Evolutionary conservation across 768 basidiomycete genomes (phyloP), one percentile per base, ranked within the genome.

Genomic region (Suillus weaverae): DNA sequence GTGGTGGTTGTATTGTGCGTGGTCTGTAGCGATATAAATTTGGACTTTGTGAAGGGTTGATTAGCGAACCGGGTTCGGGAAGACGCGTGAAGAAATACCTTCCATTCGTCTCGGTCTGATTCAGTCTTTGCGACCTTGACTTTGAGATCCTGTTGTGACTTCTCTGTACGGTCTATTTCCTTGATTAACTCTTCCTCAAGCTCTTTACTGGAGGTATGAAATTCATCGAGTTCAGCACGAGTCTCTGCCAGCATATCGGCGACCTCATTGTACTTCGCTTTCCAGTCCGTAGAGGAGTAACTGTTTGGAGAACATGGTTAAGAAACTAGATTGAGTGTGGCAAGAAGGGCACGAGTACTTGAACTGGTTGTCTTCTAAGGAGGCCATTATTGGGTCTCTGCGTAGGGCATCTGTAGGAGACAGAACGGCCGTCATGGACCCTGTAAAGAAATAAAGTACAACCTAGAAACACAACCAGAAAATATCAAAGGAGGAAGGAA

Each of bases 111-210:
- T 67, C 89, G 84, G 73, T 95, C 94, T 44, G 77, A 76, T 72
- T 93, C 91, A 56, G 90, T 84, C 70, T 83, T 86, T 38, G 84
- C 81, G 35, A 85, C 87, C 77, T 89, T 93, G 70, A 86, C 82
- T 79, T 83, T 88, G 39, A 93, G 84, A 30, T 94, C 93, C 73
- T 89, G 86, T 73, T 94, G 91, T 1, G 90, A 83, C 76, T 88
- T 91, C 80, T 96, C 93, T 46, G 94, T 92, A 62, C 90, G 83
- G 73, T 92, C 92, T 64, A 99, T 80, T 75, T 99, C 97, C 67
- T 85, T 85, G 83, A 96, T 95, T 69, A 98, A 79, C 78, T 98
- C 97, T 64, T 94, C 91, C 78, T 97, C 95, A 41, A 97, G 85
- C 69, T 96, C 94, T 78, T 91, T 94, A 81, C 91, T 90, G 67